Conservation (phyloP, 2,329 filamentous ascomycete genomes). For the Ophiostoma montium region DNA sequence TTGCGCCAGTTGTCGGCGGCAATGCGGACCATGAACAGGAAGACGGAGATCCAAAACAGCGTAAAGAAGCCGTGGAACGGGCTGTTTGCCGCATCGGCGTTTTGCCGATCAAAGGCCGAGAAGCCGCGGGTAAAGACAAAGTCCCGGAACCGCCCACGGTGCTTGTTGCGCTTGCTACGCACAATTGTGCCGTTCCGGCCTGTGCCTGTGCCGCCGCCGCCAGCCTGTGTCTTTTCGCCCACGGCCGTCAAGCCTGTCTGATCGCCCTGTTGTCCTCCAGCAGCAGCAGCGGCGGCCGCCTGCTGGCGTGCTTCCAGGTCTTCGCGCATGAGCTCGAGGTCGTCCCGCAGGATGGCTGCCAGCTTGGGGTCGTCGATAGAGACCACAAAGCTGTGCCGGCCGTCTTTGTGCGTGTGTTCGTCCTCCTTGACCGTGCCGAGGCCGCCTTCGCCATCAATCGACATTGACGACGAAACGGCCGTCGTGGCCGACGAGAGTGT, state of each 20-base stretch:
- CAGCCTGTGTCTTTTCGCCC: neutral
- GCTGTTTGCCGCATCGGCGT: constrained; percentile 47
- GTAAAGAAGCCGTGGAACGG: constrained; percentile 71
- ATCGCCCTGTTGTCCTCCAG: neutral
- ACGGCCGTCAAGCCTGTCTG: neutral
- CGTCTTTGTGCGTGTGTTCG: neutral
- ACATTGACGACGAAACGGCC: constrained; percentile 7
- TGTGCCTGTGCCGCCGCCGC: neutral
- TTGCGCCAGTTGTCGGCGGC: constrained; percentile 52
- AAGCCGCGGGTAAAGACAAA: constrained; percentile 61
- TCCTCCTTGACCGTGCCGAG: constrained; percentile 1
- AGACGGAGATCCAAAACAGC: constrained; percentile 61
- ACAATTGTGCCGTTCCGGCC: no score
- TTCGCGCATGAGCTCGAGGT: constrained; percentile 19
- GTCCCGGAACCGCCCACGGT: constrained; percentile 28
- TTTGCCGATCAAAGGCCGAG: constrained; percentile 61
- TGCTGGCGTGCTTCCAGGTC: constrained; percentile 8
- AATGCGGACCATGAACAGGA: constrained; percentile 51
- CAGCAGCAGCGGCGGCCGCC: neutral
- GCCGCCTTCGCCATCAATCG: neutral
- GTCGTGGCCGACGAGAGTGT: constrained; percentile 3
- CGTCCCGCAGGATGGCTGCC: constrained; percentile 23
- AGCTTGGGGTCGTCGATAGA: constrained; percentile 25
- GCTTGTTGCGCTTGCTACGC: constrained; percentile 8
- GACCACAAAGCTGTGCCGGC: constrained; percentile 14